Evolutionary conservation across 1,139 yeast genomes (phyloP).

Genomic region (Taphrina pruni): DNA sequence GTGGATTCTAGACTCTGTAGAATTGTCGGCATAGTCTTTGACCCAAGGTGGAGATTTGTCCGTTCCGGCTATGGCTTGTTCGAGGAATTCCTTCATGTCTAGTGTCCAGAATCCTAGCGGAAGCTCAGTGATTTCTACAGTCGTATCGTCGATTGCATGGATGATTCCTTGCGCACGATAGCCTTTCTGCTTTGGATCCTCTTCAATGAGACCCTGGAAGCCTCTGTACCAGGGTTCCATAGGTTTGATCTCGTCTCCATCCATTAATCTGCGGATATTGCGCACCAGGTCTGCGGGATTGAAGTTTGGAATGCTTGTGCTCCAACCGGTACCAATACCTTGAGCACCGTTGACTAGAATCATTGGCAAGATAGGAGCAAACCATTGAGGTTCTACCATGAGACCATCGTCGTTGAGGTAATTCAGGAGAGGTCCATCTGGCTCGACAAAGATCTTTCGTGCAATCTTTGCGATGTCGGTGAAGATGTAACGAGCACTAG

Average conservation of each 20-base stretch:
- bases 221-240: constrained; percentile 96
- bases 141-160: constrained; percentile 78
- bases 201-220: constrained; percentile 85
- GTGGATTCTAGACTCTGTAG: constrained; percentile 67
- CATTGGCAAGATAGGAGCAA: constrained; percentile 91
- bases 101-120: constrained; percentile 95
- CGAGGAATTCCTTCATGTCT: constrained; percentile 80
- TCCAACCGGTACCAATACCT: constrained; percentile 99
- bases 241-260: constrained; percentile 69
- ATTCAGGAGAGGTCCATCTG: constrained; percentile 77
- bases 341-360: constrained; percentile 92
- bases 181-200: constrained; percentile 59
- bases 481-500: constrained; percentile 97
- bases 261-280: constrained; percentile 75
- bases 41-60: constrained; percentile 83
- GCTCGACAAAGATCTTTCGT: constrained; percentile 72
- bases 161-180: constrained; percentile 79
- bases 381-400: constrained; percentile 96
- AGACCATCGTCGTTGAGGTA: constrained; percentile 93
- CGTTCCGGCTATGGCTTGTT: constrained; percentile 73
- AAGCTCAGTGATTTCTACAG: constrained; percentile 86
- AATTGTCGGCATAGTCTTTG: constrained; percentile 94
- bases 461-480: constrained; percentile 84
- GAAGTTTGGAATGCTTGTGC: constrained; percentile 87
- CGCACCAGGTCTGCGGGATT: constrained; percentile 83